Evolutionary conservation across 1,284 basidiomycete genomes (phyloP), one percentile per base, ranked within the genome.

Genomic region (Papiliotrema nemorosa): DNA sequence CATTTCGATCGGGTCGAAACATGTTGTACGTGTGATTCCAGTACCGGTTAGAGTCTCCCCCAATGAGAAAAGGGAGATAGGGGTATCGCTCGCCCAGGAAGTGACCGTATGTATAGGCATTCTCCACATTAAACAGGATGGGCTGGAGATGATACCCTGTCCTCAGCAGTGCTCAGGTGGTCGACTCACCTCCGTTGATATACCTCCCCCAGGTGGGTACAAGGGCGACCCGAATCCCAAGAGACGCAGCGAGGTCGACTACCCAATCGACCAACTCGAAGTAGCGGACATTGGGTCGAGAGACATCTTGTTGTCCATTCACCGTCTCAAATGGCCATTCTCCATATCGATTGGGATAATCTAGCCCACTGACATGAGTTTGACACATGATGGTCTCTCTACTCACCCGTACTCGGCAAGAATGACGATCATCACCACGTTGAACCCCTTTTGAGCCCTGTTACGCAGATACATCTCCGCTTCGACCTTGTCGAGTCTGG

Each of bases 51-150:
- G 46, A 37, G 42, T 63, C 60, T 3, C 58, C 60, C 3, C 60
- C 60, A 3, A 60, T 42, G 18, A 60, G 38, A 24, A 44, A 55
- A 1, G 60, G 58, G 3, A 48, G 48, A 39, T 47, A 54, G 2
- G 60, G 58, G 35, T 63, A 63, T n/a, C 60, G 52, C 25, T 50
- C 22, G 14, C 58, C 56, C 12, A 58, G 24, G 41, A 47, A 63
- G 12, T 22, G 16, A 31, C 56, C 58, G 39, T 40, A 60, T 2
- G 40, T 13, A 16, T 25, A 33, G 5, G 56, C 53, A 20, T 42
- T 53, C 21, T 49, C 34, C 6, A 44, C 38, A 21, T 50, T 41
- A 46, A 60, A 58, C 13, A 60, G 9, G 14, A 50, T 16, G 2
- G 58, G 58, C 0, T 33, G 25, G 13, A 42, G 44, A 26, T 49